Conservation (phyloP, 2,329 filamentous ascomycete genomes). For the Colletotrichum musae region DNA sequence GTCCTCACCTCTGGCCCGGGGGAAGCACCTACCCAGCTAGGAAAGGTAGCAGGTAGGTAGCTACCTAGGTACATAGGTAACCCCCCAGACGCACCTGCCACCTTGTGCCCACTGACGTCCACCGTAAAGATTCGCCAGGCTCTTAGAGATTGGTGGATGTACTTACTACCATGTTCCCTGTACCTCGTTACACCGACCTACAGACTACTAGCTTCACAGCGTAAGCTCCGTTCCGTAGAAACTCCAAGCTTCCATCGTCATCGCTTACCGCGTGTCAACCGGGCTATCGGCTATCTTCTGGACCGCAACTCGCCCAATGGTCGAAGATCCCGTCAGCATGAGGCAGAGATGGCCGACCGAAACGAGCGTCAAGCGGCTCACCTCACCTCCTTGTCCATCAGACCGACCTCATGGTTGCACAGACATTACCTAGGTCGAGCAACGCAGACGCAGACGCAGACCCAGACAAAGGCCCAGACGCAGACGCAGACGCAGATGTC, state of each 20-base stretch:
- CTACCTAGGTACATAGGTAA: neutral
- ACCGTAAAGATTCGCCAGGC: neutral
- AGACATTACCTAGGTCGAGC: neutral
- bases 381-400: neutral
- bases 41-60: neutral
- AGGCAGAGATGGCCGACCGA: constrained; percentile 3
- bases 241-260: constrained; percentile 14
- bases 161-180: too few relatives aligned
- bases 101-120: neutral
- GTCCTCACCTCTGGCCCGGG: neutral
- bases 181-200: neutral
- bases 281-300: neutral
- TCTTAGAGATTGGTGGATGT: too few relatives aligned
- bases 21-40: too few relatives aligned
- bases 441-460: constrained; percentile 18
- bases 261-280: neutral
- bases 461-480: neutral
- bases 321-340: neutral
- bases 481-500: constrained; percentile 22
- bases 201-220: neutral
- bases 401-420: constrained; percentile 14
- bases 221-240: constrained; percentile 13
- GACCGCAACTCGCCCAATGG: neutral
- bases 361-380: constrained; percentile 13
- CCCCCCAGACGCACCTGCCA: neutral